Evolutionary conservation across 2,329 filamentous ascomycete species (phyloP).

Genomic region (Mariannaea sp.): DNA sequence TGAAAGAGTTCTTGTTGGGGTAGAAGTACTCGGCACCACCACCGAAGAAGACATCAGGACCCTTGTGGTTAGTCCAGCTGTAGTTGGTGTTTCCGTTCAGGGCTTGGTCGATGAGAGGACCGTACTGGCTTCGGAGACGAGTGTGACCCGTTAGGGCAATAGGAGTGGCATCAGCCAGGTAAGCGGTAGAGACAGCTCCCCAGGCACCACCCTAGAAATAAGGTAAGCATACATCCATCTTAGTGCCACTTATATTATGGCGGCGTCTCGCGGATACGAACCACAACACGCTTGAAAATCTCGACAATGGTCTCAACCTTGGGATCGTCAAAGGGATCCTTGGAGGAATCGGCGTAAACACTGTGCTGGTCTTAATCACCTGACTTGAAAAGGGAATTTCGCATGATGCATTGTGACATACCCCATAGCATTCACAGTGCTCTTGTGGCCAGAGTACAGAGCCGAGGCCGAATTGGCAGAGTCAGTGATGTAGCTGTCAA

Average conservation of each 20-base stretch:
- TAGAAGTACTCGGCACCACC: constrained; percentile 84
- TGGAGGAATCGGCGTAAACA: constrained; percentile 78
- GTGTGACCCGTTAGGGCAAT: constrained; percentile 77
- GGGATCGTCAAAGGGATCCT: constrained; percentile 76
- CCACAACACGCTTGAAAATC: constrained; percentile 72
- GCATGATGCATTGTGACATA: constrained; percentile 41
- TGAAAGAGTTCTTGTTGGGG: constrained; percentile 65
- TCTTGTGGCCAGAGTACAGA: constrained; percentile 83
- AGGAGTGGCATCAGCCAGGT: constrained; percentile 80
- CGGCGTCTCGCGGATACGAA: constrained; percentile 44
- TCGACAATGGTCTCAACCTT: constrained; percentile 86
- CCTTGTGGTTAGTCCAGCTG: constrained; percentile 75
- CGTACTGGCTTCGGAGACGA: constrained; percentile 70
- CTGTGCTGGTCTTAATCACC: constrained; percentile 38
- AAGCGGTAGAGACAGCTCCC: constrained; percentile 78
- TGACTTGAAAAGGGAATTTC: no score
- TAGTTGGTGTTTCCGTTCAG: constrained; percentile 79
- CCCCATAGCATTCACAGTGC: constrained; percentile 79
- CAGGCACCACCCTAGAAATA: constrained; percentile 54
- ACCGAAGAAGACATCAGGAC: constrained; percentile 82
- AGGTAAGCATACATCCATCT: no score
- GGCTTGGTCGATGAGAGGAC: constrained; percentile 74
- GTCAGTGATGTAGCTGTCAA: constrained; percentile 85
- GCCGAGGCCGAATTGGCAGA: constrained; percentile 84
- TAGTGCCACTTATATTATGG: constrained; percentile 4